Conservation (phyloP, 768 basidiomycete genomes). For the Suillus bovinus region DNA sequence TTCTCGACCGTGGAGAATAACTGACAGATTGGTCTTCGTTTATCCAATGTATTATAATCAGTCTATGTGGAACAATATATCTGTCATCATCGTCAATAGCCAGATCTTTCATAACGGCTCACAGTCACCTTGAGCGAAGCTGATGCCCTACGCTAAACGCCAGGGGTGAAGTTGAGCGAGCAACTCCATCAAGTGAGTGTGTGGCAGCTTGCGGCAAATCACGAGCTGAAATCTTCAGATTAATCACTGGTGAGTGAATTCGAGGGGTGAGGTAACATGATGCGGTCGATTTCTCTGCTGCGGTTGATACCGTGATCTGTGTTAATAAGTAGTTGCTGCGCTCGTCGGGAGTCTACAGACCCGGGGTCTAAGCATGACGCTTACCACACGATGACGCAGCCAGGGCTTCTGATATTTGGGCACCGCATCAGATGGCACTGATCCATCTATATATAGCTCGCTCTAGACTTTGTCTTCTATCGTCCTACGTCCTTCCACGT, state of each 20-base stretch:
- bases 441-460: too few relatives aligned
- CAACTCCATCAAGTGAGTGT: too few relatives aligned
- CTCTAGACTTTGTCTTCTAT: too few relatives aligned
- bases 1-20: conserved; percentile 40
- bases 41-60: not conserved
- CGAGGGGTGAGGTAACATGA: not conserved
- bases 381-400: too few relatives aligned
- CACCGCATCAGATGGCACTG: too few relatives aligned
- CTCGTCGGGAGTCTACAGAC: too few relatives aligned
- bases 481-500: too few relatives aligned
- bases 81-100: not conserved
- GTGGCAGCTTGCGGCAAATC: not conserved
- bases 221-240: not conserved
- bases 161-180: not conserved
- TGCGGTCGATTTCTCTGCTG: not conserved
- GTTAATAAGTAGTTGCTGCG: not conserved
- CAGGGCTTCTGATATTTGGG: too few relatives aligned
- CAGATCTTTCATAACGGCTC: not conserved
- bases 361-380: too few relatives aligned
- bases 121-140: too few relatives aligned
- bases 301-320: not conserved
- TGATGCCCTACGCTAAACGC: too few relatives aligned
- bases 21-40: conserved; percentile 15
- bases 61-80: not conserved
- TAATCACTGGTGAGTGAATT: not conserved